Evolutionary conservation across 371 early-diverging fungal species (phyloP).

Genomic region (Thermomucor indicae-seudaticae): DNA sequence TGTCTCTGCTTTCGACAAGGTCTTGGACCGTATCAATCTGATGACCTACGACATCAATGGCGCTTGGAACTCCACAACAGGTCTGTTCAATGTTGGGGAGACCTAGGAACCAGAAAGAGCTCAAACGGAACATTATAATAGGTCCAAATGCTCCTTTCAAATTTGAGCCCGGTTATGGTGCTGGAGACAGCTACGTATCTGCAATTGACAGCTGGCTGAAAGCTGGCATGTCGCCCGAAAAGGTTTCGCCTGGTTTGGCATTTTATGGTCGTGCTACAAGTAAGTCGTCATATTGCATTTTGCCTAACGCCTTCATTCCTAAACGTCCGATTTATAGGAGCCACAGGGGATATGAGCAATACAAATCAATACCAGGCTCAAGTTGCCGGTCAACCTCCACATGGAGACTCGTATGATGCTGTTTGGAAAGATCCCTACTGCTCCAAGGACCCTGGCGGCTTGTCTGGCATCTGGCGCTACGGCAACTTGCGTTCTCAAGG

Average conservation of each 20-base stretch:
- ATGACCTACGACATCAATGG: conserved; percentile 61
- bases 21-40: conserved; percentile 63
- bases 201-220: conserved; percentile 52
- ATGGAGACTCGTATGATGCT: conserved; percentile 51
- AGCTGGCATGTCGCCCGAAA: conserved; percentile 57
- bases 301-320: not conserved
- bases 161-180: conserved; percentile 37
- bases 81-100: not conserved
- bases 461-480: conserved; percentile 66
- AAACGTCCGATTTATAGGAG: not conserved
- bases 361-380: conserved; percentile 38
- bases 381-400: conserved; percentile 23
- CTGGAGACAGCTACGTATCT: conserved; percentile 41
- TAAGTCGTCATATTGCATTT: conserved; percentile 9
- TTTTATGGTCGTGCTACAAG: conserved; percentile 58
- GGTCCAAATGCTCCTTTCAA: conserved; percentile 67
- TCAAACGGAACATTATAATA: not conserved
- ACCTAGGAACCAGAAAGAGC: not conserved
- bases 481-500: conserved; percentile 62
- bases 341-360: conserved; percentile 14
- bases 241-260: conserved; percentile 59
- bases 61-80: conserved; percentile 57
- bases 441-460: conserved; percentile 19
- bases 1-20: conserved; percentile 55
- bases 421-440: conserved; percentile 55